Evolutionary conservation across 2,329 filamentous ascomycete species (phyloP).

Genomic region (Gyromitra esculenta): DNA sequence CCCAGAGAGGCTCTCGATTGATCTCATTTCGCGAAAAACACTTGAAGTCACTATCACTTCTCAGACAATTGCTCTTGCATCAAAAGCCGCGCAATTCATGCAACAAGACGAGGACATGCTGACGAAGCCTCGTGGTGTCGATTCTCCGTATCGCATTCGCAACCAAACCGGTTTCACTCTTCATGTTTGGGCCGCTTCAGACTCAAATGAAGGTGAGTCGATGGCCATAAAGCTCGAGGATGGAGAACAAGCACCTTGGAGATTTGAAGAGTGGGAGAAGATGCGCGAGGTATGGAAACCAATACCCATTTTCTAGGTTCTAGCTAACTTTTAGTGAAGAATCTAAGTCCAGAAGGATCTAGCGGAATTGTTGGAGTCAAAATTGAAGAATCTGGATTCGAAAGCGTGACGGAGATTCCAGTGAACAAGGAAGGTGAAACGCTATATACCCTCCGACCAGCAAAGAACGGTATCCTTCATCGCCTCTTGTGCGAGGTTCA

Average conservation of each 20-base stretch:
- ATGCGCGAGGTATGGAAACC: constrained; percentile 71
- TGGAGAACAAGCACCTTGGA: constrained; percentile 91
- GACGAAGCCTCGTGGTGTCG: constrained; percentile 88
- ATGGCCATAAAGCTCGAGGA: constrained; percentile 82
- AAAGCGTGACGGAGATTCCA: constrained; percentile 84
- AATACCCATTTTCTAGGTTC: not conserved
- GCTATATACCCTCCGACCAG: constrained; percentile 86
- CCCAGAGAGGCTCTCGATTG: constrained; percentile 80
- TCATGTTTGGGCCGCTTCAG: constrained; percentile 80
- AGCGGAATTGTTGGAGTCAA: constrained; percentile 82
- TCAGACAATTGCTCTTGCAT: constrained; percentile 89
- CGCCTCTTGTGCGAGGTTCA: constrained; percentile 90
- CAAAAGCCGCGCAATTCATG: constrained; percentile 91
- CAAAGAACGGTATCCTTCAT: constrained; percentile 84
- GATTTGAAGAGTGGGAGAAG: constrained; percentile 95
- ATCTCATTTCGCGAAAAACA: constrained; percentile 86
- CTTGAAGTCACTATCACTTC: constrained; percentile 94
- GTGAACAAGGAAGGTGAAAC: constrained; percentile 95
- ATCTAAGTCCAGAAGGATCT: constrained; percentile 82
- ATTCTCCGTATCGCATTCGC: constrained; percentile 90
- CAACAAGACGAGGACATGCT: constrained; percentile 88
- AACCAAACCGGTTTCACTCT: constrained; percentile 97
- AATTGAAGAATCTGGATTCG: constrained; percentile 93
- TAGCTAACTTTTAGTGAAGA: constrained; percentile 64
- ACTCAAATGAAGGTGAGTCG: constrained; percentile 65